Evolutionary conservation across 768 basidiomycete species (phyloP).

Genomic region (Boletus pseudopeckii): DNA sequence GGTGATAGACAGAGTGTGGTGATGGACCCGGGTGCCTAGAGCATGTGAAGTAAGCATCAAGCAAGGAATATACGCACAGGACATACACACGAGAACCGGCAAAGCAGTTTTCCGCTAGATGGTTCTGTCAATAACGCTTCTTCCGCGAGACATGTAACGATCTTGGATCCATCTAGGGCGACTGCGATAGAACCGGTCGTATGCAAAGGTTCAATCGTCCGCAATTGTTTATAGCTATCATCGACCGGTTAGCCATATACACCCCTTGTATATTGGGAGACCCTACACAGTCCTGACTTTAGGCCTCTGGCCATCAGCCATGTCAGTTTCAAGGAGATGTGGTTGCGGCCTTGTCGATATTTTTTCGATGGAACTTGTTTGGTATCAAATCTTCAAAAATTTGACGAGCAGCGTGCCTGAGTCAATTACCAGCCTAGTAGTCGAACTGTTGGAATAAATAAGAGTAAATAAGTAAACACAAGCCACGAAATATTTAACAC

Average conservation of each 20-base stretch:
- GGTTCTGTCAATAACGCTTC: slow-evolving; percentile 82
- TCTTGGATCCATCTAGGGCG: slow-evolving; percentile 69
- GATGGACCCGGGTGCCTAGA: slow-evolving; percentile 80
- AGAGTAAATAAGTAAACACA: too few species aligned
- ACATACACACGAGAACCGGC: slow-evolving; percentile 81
- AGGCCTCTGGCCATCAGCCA: slow-evolving; percentile 27
- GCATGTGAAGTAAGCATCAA: neutral
- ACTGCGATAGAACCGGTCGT: slow-evolving; percentile 85
- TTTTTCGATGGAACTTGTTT: slow-evolving; percentile 10
- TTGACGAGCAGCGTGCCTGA: too few species aligned
- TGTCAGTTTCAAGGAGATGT: neutral
- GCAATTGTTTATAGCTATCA: slow-evolving; percentile 69
- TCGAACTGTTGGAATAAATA: too few species aligned
- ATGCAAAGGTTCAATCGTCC: slow-evolving; percentile 75
- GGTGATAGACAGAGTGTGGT: slow-evolving; percentile 82
- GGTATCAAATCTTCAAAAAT: neutral
- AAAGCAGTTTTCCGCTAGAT: slow-evolving; percentile 68
- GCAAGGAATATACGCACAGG: neutral
- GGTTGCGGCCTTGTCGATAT: neutral
- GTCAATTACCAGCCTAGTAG: too few species aligned
- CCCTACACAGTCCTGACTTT: slow-evolving; percentile 47
- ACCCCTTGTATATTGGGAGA: neutral
- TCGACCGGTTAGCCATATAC: slow-evolving; percentile 8
- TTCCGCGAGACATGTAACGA: slow-evolving; percentile 86
- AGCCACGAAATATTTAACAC: too few species aligned